Conservation (phyloP, 2,329 filamentous ascomycete species). For the Fusarium humuli region DNA sequence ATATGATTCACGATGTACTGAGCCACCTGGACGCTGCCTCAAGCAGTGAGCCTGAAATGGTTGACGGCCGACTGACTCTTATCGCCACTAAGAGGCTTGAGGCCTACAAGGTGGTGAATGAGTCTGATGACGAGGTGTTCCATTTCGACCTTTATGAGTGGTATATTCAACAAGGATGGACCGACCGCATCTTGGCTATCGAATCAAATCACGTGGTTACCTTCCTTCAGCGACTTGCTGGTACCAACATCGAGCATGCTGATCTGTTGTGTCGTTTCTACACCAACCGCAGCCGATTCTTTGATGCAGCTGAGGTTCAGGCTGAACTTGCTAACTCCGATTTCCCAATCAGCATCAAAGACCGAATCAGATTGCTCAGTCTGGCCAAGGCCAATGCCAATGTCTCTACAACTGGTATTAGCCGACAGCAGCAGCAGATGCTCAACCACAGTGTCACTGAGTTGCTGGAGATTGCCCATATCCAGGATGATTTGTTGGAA, state of each 20-base stretch:
- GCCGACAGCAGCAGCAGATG: slow-evolving; percentile 84
- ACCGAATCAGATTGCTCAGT: slow-evolving; percentile 89
- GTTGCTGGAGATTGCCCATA: slow-evolving; percentile 90
- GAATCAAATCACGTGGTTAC: slow-evolving; percentile 87
- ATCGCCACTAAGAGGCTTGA: slow-evolving; percentile 84
- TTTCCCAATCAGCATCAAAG: slow-evolving; percentile 82
- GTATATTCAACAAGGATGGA: slow-evolving; percentile 89
- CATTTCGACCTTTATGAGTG: slow-evolving; percentile 97
- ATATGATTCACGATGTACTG: slow-evolving; percentile 86
- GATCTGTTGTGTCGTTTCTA: slow-evolving; percentile 95
- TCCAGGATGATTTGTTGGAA: slow-evolving; percentile 91
- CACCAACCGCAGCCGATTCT: slow-evolving; percentile 84
- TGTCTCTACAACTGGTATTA: slow-evolving; percentile 80
- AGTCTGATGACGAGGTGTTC: slow-evolving; percentile 91
- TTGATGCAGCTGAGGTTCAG: slow-evolving; percentile 89
- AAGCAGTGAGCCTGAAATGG: slow-evolving; percentile 73
- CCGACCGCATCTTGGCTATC: slow-evolving; percentile 85
- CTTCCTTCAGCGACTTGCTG: slow-evolving; percentile 83
- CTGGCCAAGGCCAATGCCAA: slow-evolving; percentile 93
- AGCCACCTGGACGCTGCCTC: slow-evolving; percentile 79
- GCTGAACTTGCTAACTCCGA: slow-evolving; percentile 84
- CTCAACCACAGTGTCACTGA: slow-evolving; percentile 87
- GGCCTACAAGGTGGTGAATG: slow-evolving; percentile 90
- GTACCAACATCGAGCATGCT: slow-evolving; percentile 79
- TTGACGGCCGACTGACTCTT: slow-evolving; percentile 82